A percentile compares a stretch with the other conserved stretches of the same genome.
Conservation (phyloP, 2,329 filamentous ascomycete genomes). For the Fusarium duplospermum region DNA sequence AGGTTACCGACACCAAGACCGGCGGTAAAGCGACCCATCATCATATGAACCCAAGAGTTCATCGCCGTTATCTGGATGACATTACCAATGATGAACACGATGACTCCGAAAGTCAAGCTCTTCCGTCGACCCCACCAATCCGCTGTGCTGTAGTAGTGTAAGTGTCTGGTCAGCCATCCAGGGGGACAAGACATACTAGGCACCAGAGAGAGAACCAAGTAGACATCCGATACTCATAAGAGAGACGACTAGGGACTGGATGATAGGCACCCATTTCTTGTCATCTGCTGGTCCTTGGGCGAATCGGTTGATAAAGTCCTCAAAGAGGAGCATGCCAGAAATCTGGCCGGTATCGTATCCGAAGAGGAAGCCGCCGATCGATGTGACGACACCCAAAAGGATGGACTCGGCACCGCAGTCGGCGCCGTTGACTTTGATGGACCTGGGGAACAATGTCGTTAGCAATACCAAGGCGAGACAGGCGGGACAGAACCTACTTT, state of each 20-base stretch:
- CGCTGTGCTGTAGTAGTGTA: slow-evolving; percentile 54
- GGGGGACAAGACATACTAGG: slow-evolving; percentile 50
- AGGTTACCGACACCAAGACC: slow-evolving; percentile 76
- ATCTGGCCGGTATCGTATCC: slow-evolving; percentile 74
- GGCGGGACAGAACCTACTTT: slow-evolving; percentile 23
- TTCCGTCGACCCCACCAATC: slow-evolving; percentile 69
- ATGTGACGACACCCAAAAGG: slow-evolving; percentile 63
- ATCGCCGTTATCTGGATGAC: slow-evolving; percentile 72
- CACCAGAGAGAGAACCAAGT: slow-evolving; percentile 64
- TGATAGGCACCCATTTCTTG: slow-evolving; percentile 55
- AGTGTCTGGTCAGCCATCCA: not conserved
- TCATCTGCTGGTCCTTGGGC: slow-evolving; percentile 57
- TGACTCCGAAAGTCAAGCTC: slow-evolving; percentile 63
- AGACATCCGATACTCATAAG: slow-evolving; percentile 67
- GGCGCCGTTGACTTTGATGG: slow-evolving; percentile 56
- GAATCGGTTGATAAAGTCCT: slow-evolving; percentile 68
- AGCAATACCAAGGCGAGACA: not conserved
- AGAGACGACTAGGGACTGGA: slow-evolving; percentile 65
- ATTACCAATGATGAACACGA: slow-evolving; percentile 73
- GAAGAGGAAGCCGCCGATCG: slow-evolving; percentile 71
- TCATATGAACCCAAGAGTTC: slow-evolving; percentile 72
- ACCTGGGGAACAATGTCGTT: slow-evolving; percentile 41
- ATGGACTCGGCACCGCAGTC: slow-evolving; percentile 55
- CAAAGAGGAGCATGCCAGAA: slow-evolving; percentile 61
- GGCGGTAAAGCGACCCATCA: slow-evolving; percentile 73